These are phyloP conservation scores for Falciphora oryzae DNA, from an alignment of 2,329 filamentous ascomycete genomes.

Conservation along the genomic window DNA sequence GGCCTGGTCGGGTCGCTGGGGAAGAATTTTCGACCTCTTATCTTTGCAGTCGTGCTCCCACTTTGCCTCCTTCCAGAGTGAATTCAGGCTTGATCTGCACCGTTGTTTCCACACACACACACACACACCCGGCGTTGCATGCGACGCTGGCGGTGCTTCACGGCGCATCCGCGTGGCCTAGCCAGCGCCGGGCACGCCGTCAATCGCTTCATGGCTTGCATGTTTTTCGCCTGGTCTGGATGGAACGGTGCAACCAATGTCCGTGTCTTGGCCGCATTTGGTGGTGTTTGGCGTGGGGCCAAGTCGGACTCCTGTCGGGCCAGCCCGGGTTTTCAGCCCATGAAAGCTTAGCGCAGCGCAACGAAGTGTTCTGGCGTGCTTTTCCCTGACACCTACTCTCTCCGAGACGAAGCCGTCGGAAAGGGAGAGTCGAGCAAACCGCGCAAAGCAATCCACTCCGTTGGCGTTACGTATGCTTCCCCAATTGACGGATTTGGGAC, in stretches of 20 bases:
- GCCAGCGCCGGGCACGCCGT: not conserved
- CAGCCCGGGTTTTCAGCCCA: not conserved
- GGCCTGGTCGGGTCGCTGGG: no score
- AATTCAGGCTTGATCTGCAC: no score
- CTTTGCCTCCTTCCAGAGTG: no score
- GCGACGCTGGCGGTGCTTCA: no score
- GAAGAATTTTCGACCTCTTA: no score
- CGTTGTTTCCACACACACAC: no score
- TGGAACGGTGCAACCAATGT: not conserved
- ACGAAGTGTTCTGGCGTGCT: no score
- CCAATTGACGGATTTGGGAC: not conserved
- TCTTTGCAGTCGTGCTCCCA: no score
- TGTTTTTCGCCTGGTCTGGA: no score
- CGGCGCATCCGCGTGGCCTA: no score
- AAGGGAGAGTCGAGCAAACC: not conserved
- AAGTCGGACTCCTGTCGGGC: not conserved
- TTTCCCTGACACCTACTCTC: not conserved
- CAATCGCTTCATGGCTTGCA: not conserved
- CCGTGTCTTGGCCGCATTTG: not conserved
- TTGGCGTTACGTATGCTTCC: not conserved
- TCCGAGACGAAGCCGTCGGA: no score
- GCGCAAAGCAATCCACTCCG: not conserved
- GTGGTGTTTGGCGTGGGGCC: not conserved
- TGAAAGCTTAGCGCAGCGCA: not conserved
- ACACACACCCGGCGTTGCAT: no score